Conservation (phyloP, 192 early-diverging fungal genomes). For the Paraglomus occultum region DNA sequence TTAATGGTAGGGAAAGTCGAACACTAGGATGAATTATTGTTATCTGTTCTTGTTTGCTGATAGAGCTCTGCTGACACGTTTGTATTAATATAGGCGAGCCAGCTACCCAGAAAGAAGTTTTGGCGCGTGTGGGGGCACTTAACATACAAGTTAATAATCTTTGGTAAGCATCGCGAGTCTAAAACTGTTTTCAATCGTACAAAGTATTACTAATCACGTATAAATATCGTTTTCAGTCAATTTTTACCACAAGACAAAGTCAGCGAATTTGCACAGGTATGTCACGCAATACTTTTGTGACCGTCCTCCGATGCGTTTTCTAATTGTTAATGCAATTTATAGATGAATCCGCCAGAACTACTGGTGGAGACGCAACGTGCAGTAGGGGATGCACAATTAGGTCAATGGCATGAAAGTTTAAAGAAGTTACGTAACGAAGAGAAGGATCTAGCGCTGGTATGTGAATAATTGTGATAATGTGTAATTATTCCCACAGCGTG, state of each 20-base stretch:
- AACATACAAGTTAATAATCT: conserved; percentile 95
- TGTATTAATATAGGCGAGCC: conserved; percentile 43
- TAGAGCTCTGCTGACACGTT: too few relatives aligned
- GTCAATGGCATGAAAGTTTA: conserved; percentile 66
- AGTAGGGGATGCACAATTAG: conserved; percentile 66
- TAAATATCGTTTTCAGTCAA: conserved; percentile 55
- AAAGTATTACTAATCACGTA: background rate
- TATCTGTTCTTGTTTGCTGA: background rate
- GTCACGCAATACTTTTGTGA: background rate
- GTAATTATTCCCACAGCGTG: background rate
- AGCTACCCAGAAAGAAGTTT: conserved; percentile 62
- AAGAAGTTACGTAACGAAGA: conserved; percentile 55
- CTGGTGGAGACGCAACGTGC: conserved; percentile 84
- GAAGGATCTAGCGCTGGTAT: conserved; percentile 44
- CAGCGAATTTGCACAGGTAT: conserved; percentile 83
- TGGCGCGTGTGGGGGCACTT: conserved; percentile 56
- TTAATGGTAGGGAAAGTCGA: conserved; percentile 63
- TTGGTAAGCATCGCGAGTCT: conserved; percentile 55
- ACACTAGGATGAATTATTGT: background rate
- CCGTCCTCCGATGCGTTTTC: background rate
- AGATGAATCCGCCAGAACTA: conserved; percentile 76
- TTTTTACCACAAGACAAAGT: conserved; percentile 97
- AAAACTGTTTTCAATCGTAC: background rate
- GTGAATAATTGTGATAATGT: background rate
- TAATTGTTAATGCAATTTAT: conserved; percentile 2